Percentiles rank a stretch among this genome's conserved stretches.
These are phyloP conservation scores for Penicillium sp. DNA, from an alignment of 2,329 filamentous ascomycete genomes.

Conservation along the genomic window DNA sequence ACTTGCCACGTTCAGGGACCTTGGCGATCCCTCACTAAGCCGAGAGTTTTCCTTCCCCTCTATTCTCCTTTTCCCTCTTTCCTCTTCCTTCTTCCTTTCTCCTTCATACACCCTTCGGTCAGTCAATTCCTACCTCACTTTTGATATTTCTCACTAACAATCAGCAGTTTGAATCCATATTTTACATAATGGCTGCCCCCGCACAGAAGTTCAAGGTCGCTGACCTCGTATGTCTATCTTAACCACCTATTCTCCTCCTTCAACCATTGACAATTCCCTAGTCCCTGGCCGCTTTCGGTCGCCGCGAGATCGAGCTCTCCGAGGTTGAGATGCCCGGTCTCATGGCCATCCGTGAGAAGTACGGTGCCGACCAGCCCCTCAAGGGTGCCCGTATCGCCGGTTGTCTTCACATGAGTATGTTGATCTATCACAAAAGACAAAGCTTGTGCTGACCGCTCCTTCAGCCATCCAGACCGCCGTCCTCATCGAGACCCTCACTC, in stretches of 20 bases:
- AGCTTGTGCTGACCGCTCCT: conserved; percentile 8
- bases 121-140: background rate
- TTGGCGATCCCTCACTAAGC: conserved; percentile 6
- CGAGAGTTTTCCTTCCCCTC: conserved; percentile 17
- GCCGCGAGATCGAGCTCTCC: conserved; percentile 96
- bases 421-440: background rate
- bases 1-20: background rate
- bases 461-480: conserved; percentile 93
- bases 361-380: conserved; percentile 84
- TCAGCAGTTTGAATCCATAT: conserved; percentile 14
- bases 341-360: conserved; percentile 88
- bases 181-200: conserved; percentile 58
- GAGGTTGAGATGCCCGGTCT: conserved; percentile 96
- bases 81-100: conserved; percentile 9
- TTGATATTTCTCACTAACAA: conserved; percentile 3
- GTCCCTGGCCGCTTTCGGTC: conserved; percentile 92
- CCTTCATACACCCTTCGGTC: conserved; percentile 9
- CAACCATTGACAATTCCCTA: conserved; percentile 20
- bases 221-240: conserved; percentile 57
- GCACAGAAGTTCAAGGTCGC: conserved; percentile 96
- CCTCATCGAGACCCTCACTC: conserved; percentile 91
- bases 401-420: conserved; percentile 90
- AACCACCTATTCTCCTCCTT: background rate
- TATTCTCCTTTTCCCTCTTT: conserved; percentile 10
- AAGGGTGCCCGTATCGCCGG: conserved; percentile 91